Evolutionary conservation across 192 early-diverging fungal genomes (phyloP).

Genomic region (Entomortierella lignicola): DNA sequence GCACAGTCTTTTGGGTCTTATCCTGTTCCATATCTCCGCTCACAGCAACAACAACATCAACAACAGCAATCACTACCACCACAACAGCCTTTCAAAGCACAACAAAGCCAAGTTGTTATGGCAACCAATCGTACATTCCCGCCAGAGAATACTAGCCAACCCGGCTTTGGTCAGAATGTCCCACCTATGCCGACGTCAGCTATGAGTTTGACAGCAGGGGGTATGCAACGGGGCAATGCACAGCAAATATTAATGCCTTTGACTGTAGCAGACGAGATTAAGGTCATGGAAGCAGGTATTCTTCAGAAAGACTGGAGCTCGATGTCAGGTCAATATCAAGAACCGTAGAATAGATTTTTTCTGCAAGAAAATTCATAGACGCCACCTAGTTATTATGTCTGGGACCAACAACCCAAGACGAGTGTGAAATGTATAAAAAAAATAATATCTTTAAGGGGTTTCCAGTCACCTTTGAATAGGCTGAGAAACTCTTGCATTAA

Average conservation of each 20-base stretch:
- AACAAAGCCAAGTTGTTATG: background rate
- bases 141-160: background rate
- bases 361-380: no score
- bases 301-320: slow-evolving; percentile 17
- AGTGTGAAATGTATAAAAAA: background rate
- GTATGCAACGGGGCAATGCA: background rate
- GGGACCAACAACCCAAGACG: no score
- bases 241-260: slow-evolving; percentile 2
- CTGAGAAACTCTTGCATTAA: no score
- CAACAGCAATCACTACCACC: slow-evolving; percentile 4
- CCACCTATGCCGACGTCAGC: background rate
- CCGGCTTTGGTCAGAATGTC: background rate
- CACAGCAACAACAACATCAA: background rate
- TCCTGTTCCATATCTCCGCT: background rate
- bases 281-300: slow-evolving; percentile 19
- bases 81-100: background rate
- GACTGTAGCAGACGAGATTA: background rate
- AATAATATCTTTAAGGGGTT: background rate
- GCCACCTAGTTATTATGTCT: no score
- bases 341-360: background rate
- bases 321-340: background rate
- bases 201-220: background rate
- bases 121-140: background rate
- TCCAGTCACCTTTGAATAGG: no score
- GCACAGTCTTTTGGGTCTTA: background rate